Evolutionary conservation across 768 basidiomycete species (phyloP).

Genomic region (Cystofilobasidium bisporidii): DNA sequence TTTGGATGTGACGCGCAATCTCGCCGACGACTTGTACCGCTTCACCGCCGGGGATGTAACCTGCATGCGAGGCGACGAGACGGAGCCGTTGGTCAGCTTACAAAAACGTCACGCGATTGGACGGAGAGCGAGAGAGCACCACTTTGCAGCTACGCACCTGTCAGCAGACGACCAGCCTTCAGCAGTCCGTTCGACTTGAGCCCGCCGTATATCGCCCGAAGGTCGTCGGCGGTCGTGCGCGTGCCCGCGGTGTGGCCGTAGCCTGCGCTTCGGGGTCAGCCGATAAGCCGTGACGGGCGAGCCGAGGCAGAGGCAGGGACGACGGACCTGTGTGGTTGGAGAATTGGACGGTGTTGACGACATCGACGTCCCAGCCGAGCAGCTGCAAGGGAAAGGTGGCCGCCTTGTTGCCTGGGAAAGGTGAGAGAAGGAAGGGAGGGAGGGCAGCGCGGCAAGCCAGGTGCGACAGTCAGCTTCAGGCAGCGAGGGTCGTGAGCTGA

Average conservation of each 20-base stretch:
- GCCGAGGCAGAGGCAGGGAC: background rate
- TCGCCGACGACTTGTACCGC: conserved; percentile 58
- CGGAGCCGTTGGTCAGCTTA: background rate
- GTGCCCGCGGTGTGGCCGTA: conserved; percentile 74
- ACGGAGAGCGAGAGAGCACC: background rate
- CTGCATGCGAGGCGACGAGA: conserved; percentile 42
- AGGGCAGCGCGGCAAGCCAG: no score
- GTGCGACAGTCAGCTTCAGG: no score
- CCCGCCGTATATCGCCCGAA: conserved; percentile 60
- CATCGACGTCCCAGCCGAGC: conserved; percentile 92
- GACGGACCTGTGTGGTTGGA: conserved; percentile 79
- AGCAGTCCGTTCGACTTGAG: conserved; percentile 72
- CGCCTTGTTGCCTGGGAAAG: conserved; percentile 45
- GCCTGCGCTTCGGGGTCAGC: conserved; percentile 45
- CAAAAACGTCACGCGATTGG: no score
- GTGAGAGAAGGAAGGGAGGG: background rate
- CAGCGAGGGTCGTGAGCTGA: conserved; percentile 32
- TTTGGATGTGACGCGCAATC: conserved; percentile 50
- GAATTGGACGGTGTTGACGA: conserved; percentile 73
- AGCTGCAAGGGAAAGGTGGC: conserved; percentile 53
- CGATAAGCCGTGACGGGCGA: background rate
- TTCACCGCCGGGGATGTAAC: conserved; percentile 80
- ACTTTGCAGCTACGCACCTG: conserved; percentile 47
- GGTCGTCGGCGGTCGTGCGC: conserved; percentile 64
- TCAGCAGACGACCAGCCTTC: conserved; percentile 61